A percentile compares a stretch with the other conserved stretches of the same genome.
Conservation (phyloP, 2,329 filamentous ascomycete species). For the Diaporthe vexans region DNA sequence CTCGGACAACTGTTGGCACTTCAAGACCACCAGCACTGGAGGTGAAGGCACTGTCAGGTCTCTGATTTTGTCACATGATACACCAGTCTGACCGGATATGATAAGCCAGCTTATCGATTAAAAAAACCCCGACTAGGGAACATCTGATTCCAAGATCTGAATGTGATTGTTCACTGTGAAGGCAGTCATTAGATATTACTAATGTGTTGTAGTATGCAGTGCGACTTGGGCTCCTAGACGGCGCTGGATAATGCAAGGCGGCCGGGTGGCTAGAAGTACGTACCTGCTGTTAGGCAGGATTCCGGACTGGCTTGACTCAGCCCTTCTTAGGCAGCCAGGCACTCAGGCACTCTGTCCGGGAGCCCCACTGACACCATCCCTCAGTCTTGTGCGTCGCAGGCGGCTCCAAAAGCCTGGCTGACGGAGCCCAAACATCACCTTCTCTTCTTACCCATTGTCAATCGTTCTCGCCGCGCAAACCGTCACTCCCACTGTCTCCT, state of each 20-base stretch:
- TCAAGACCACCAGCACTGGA: not conserved
- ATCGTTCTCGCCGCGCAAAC: constrained; percentile 36
- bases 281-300: too few relatives aligned
- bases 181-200: not conserved
- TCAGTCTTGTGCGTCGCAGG: not conserved
- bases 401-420: not conserved
- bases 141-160: too few relatives aligned
- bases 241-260: not conserved
- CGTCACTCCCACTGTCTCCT: constrained; percentile 29
- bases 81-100: not conserved
- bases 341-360: not conserved
- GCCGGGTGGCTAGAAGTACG: not conserved
- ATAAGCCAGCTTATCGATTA: too few relatives aligned
- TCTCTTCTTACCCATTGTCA: constrained; percentile 30
- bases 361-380: constrained; percentile 13
- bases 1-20: not conserved
- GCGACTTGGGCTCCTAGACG: not conserved
- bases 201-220: not conserved
- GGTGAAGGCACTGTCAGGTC: not conserved
- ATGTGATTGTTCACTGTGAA: too few relatives aligned
- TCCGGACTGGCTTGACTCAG: too few relatives aligned
- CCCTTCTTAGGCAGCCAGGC: too few relatives aligned
- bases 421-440: constrained; percentile 15
- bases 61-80: not conserved
- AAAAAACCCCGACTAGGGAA: too few relatives aligned